Percentiles rank a stretch among this genome's conserved stretches.
Conservation (phyloP, 768 basidiomycete genomes). For the Kwoniella shandongensis region DNA sequence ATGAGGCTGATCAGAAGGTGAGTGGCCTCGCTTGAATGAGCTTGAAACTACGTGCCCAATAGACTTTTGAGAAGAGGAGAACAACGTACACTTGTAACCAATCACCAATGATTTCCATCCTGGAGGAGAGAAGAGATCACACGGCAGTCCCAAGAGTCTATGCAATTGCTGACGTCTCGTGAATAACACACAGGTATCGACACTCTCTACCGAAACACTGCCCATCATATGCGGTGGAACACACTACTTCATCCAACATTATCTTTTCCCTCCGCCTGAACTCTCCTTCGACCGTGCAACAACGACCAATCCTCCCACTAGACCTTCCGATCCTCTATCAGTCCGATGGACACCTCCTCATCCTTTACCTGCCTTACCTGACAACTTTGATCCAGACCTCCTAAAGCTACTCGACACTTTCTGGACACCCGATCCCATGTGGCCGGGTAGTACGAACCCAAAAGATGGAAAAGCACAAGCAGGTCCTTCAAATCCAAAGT, state of each 20-base stretch:
- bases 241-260: conserved; percentile 95
- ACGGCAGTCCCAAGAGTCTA: not conserved
- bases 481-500: conserved; percentile 2
- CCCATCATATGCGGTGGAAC: conserved; percentile 96
- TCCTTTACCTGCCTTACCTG: conserved; percentile 23
- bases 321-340: not conserved
- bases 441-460: conserved; percentile 4
- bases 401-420: conserved; percentile 39
- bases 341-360: conserved; percentile 40
- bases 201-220: conserved; percentile 56
- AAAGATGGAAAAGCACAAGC: not conserved
- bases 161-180: not conserved
- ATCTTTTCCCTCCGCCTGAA: conserved; percentile 68
- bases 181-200: conserved; percentile 36
- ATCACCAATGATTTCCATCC: no score
- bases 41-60: no score
- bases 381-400: conserved; percentile 10
- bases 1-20: conserved; percentile 74
- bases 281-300: conserved; percentile 32
- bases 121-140: no score
- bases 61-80: no score
- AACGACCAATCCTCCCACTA: conserved; percentile 1
- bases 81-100: no score
- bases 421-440: conserved; percentile 33
- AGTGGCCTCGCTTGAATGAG: conserved; percentile 45